These are phyloP conservation scores for Coleophoma crateriformis DNA, from an alignment of 2,329 filamentous ascomycete species.

Conservation along the genomic window DNA sequence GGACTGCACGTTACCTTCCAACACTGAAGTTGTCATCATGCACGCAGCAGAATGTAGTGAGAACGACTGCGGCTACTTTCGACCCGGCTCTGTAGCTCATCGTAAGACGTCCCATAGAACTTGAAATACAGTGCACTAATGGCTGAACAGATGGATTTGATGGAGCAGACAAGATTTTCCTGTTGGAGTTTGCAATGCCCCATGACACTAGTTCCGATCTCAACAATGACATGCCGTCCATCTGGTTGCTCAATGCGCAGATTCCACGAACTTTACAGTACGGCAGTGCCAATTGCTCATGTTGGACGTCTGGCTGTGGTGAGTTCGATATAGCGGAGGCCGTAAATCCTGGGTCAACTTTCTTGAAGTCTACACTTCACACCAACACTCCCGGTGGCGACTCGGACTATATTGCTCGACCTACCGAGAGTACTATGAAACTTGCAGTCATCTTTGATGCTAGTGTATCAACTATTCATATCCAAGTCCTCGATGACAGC, in stretches of 20 bases:
- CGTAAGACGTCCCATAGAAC: constrained; percentile 29
- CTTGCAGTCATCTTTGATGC: constrained; percentile 57
- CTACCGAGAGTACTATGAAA: constrained; percentile 52
- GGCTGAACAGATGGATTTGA: constrained; percentile 57
- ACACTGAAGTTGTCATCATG: constrained; percentile 45
- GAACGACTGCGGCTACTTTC: constrained; percentile 39
- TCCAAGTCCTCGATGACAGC: constrained; percentile 43
- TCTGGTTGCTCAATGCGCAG: constrained; percentile 42
- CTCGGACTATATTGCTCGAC: constrained; percentile 67
- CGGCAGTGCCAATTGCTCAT: background rate
- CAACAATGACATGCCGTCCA: constrained; percentile 63
- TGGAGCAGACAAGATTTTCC: constrained; percentile 65
- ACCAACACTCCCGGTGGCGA: constrained; percentile 56
- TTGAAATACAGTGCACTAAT: constrained; percentile 6
- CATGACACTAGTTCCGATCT: constrained; percentile 43
- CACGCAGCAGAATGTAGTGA: constrained; percentile 40
- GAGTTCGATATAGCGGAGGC: constrained; percentile 75
- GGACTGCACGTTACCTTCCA: constrained; percentile 41
- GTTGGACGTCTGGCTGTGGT: constrained; percentile 57
- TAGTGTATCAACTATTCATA: constrained; percentile 43
- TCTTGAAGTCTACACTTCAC: constrained; percentile 68
- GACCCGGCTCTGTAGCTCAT: constrained; percentile 43
- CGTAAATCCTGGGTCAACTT: constrained; percentile 56
- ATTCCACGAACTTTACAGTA: background rate
- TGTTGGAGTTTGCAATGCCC: constrained; percentile 72